Evolutionary conservation across 164 flowering plant species (phyloP).

Genomic region (Vitis vinifera): ASM3070453v1 NC_081811.1:25823501-25824000

Average conservation of each 20-base stretch:
- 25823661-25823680: slow-evolving; percentile 30
- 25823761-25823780: slow-evolving; percentile 17
- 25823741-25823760: slow-evolving; percentile 4
- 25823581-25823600: not conserved
- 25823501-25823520: too few species aligned
- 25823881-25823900: slow-evolving; percentile 37
- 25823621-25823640: too few species aligned
- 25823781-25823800: slow-evolving; percentile 21
- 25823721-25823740: slow-evolving; percentile 2
- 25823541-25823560: not conserved
- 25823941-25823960: slow-evolving; percentile 67
- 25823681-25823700: slow-evolving; percentile 22
- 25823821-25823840: slow-evolving; percentile 4
- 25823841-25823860: slow-evolving; percentile 28
- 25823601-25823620: too few species aligned
- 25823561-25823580: not conserved
- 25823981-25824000: slow-evolving; percentile 93
- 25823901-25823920: slow-evolving; percentile 49
- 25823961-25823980: slow-evolving; percentile 89
- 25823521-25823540: too few species aligned
- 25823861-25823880: slow-evolving; percentile 21
- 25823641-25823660: not conserved
- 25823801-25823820: slow-evolving; percentile 13
- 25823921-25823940: slow-evolving; percentile 84
- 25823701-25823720: slow-evolving; percentile 13